A percentile compares a stretch with the other conserved stretches of the same genome.
phyloP scores from a whole-genome alignment of 2,329 filamentous ascomycete genomes.

The Verticillium klebahnii region DNA sequence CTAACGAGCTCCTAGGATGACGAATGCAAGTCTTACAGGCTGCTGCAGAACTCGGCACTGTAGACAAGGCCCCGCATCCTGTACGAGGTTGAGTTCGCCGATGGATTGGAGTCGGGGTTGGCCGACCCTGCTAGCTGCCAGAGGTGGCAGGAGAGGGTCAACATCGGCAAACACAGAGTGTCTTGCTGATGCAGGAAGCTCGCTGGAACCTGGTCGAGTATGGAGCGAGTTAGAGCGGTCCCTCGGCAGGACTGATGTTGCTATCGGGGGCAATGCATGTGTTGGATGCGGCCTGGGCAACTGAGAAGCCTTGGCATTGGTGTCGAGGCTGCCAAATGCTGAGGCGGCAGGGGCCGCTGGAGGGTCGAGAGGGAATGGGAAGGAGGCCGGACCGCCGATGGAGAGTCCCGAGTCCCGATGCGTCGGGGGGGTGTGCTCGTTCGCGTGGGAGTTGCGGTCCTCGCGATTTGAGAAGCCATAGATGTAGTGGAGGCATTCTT shows the following conservation, averaged over 20 bases:
- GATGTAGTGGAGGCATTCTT: constrained; percentile 52
- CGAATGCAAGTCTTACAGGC: constrained; percentile 31
- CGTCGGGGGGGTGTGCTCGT: constrained; percentile 35
- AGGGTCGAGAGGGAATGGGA: constrained; percentile 28
- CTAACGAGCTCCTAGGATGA: neutral
- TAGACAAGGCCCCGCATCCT: constrained; percentile 43
- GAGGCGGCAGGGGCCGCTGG: constrained; percentile 23
- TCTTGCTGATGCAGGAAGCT: constrained; percentile 28
- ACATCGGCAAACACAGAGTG: constrained; percentile 41
- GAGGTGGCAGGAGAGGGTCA: constrained; percentile 48
- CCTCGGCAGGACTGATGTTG: constrained; percentile 24
- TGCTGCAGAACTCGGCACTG: constrained; percentile 43
- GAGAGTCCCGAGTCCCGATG: constrained; percentile 42
- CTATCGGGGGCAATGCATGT: constrained; percentile 29
- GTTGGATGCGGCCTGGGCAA: constrained; percentile 31
- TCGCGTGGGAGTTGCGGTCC: constrained; percentile 47
- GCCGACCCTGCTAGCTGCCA: constrained; percentile 48
- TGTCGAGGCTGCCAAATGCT: constrained; percentile 16
- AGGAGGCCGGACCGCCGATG: constrained; percentile 29
- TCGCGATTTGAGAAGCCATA: constrained; percentile 49
- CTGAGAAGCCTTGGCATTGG: constrained; percentile 18
- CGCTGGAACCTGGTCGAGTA: constrained; percentile 35
- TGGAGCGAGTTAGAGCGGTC: constrained; percentile 36
- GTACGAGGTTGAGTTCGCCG: constrained; percentile 47
- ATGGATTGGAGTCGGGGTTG: constrained; percentile 53